Evolutionary conservation across 73 alveolate species (phyloP).

Genomic region (Loxodes magnus): DNA sequence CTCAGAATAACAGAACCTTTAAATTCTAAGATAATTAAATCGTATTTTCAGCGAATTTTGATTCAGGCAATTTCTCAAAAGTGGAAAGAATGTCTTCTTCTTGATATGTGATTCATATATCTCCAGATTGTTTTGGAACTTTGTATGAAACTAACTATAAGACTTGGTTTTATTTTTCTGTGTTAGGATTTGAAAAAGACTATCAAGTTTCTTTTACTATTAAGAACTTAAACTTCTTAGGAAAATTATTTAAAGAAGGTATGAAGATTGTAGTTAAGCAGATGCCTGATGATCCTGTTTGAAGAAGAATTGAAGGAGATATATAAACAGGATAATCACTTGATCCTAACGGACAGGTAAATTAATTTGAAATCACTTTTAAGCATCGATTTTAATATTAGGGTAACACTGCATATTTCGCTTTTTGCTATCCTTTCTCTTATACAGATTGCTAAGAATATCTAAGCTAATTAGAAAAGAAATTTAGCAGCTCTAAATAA

Average conservation of each 20-base stretch:
- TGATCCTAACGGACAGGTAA: no score
- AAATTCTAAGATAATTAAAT: background rate
- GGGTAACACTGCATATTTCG: conserved; percentile 29
- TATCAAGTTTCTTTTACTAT: conserved; percentile 26
- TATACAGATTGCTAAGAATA: conserved; percentile 27
- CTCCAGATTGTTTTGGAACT: conserved; percentile 2
- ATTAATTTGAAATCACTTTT: conserved; percentile 27
- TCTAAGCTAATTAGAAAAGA: conserved; percentile 3
- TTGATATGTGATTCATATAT: background rate
- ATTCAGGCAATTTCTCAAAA: conserved; percentile 3
- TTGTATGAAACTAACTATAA: background rate
- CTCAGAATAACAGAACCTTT: no score
- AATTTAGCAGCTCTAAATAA: background rate
- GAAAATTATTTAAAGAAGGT: conserved; percentile 9
- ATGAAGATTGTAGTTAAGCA: conserved; percentile 2
- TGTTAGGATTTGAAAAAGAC: conserved; percentile 25
- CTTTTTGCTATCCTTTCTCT: conserved; percentile 50
- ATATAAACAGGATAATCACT: background rate
- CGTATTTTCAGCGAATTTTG: conserved; percentile 8
- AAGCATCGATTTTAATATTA: conserved; percentile 26
- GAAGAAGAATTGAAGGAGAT: conserved; percentile 14
- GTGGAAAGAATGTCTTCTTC: background rate
- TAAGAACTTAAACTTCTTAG: conserved; percentile 24
- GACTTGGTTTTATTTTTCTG: conserved; percentile 56
- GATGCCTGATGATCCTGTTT: conserved; percentile 13